Evolutionary conservation across 495 filamentous ascomycete species (phyloP).

Genomic region (Beverwykella pulmonaria): DNA sequence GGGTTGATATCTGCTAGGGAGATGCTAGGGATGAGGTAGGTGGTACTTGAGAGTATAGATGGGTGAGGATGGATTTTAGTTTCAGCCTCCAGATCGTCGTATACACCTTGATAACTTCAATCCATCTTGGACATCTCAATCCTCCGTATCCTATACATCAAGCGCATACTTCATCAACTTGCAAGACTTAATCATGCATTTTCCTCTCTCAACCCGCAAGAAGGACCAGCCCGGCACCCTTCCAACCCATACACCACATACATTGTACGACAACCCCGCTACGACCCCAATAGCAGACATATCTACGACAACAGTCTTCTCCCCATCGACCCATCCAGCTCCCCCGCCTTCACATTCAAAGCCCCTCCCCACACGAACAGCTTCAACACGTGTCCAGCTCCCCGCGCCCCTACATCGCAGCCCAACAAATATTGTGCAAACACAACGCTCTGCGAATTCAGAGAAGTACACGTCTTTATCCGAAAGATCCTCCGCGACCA

Average conservation of each 20-base stretch:
- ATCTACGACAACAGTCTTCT: neutral
- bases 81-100: neutral
- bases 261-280: neutral
- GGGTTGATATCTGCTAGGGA: neutral
- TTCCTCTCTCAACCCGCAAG: neutral
- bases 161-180: neutral
- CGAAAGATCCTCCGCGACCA: neutral
- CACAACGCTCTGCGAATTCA: neutral
- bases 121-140: too few species aligned
- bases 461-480: neutral
- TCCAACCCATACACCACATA: neutral
- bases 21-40: neutral
- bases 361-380: slow-evolving; percentile 9
- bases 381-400: slow-evolving; percentile 18
- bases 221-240: neutral
- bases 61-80: neutral
- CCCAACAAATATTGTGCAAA: neutral
- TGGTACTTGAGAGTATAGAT: neutral
- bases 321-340: neutral
- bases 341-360: neutral
- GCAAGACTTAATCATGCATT: neutral
- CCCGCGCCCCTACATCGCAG: neutral
- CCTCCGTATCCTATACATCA: too few species aligned
- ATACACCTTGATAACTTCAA: too few species aligned
- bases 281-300: neutral